phyloP scores from a whole-genome alignment of 2,329 filamentous ascomycete genomes.

The Neofusicoccum sp. region DNA sequence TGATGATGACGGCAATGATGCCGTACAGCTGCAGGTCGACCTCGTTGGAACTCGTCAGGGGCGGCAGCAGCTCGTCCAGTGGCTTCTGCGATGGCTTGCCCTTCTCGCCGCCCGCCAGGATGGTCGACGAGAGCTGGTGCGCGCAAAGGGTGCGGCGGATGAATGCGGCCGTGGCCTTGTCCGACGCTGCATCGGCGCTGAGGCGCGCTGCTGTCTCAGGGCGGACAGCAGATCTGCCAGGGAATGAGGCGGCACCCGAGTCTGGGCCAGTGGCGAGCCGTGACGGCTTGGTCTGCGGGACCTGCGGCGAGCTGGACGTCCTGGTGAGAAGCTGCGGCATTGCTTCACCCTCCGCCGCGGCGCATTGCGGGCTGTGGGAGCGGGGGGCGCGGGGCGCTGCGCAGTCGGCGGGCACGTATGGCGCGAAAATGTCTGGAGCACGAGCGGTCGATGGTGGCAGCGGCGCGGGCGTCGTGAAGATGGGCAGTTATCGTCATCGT shows the following conservation, averaged over 20 bases:
- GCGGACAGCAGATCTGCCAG: not conserved
- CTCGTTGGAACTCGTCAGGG: slow-evolving; percentile 90
- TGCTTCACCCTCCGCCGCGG: slow-evolving; percentile 16
- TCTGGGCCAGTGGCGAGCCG: slow-evolving; percentile 5
- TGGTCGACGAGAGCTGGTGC: slow-evolving; percentile 48
- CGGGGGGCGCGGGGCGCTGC: not conserved
- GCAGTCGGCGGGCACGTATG: not conserved
- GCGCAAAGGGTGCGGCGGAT: slow-evolving; percentile 82
- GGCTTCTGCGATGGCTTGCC: slow-evolving; percentile 60
- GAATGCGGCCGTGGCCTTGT: slow-evolving; percentile 75
- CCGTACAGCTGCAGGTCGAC: slow-evolving; percentile 92
- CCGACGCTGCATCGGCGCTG: slow-evolving; percentile 46
- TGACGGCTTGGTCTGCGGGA: slow-evolving; percentile 4
- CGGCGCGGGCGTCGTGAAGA: not conserved
- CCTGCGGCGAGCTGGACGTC: slow-evolving; percentile 13
- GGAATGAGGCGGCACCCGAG: not conserved
- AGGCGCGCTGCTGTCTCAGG: not conserved
- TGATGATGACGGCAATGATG: slow-evolving; percentile 82
- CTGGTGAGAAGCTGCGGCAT: slow-evolving; percentile 16
- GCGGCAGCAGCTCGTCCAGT: slow-evolving; percentile 80
- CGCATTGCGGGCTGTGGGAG: slow-evolving; percentile 14
- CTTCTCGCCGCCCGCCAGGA: slow-evolving; percentile 50
- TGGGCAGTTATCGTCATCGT: slow-evolving; percentile 8
- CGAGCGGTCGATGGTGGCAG: not conserved
- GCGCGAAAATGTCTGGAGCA: not conserved